phyloP scores from a whole-genome alignment of 139 green algal genomes.

The Haematococcus lacustris region DNA sequence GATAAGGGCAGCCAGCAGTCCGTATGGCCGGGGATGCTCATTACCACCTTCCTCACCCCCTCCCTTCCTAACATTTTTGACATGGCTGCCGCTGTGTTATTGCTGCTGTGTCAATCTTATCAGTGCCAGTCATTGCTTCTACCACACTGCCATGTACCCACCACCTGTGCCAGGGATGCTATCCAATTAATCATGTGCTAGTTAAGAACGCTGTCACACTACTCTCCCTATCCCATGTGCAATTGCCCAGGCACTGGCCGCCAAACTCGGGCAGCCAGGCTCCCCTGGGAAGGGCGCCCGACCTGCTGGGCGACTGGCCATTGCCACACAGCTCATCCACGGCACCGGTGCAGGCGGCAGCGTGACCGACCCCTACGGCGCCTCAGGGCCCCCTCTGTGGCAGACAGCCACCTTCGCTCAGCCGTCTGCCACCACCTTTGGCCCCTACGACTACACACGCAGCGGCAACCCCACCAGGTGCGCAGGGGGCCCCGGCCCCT shows the following conservation, averaged over 20 bases:
- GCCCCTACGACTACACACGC: constrained; percentile 95
- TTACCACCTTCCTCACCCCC: too few relatives aligned
- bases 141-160: not conserved
- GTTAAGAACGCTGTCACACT: not conserved
- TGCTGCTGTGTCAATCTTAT: too few relatives aligned
- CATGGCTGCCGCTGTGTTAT: too few relatives aligned
- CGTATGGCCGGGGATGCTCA: too few relatives aligned
- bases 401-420: constrained; percentile 90
- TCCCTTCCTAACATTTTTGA: too few relatives aligned
- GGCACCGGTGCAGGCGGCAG: not conserved
- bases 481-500: too few relatives aligned
- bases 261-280: not conserved
- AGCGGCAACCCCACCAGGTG: constrained; percentile 90
- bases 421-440: constrained; percentile 69
- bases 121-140: too few relatives aligned
- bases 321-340: constrained; percentile 46
- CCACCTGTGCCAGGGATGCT: too few relatives aligned
- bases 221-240: not conserved
- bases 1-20: too few relatives aligned
- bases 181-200: not conserved
- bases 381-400: constrained; percentile 83
- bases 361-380: constrained; percentile 67
- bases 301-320: not conserved
- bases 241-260: not conserved
- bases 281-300: not conserved